These are phyloP conservation scores for Picochlorum sp. DNA, from an alignment of 139 green algal species.

Conservation along the genomic window DNA sequence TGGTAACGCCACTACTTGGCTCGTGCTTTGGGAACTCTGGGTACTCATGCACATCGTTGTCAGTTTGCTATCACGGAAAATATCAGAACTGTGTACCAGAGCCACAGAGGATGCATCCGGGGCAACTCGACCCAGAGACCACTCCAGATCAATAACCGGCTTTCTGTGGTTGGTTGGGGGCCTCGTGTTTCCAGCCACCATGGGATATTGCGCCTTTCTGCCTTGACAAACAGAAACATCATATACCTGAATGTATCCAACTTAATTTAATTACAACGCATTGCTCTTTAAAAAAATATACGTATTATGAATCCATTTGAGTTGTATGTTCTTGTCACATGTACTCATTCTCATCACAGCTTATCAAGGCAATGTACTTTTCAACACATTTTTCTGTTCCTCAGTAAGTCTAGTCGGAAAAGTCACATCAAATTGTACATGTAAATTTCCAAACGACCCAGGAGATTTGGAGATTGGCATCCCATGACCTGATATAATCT, in stretches of 20 bases:
- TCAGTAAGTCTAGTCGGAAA: conserved; percentile 27
- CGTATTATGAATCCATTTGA: too few species aligned
- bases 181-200: neutral
- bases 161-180: neutral
- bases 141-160: neutral
- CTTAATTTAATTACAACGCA: neutral
- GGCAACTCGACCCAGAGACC: neutral
- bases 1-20: conserved; percentile 11
- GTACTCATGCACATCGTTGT: conserved; percentile 5
- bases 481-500: conserved; percentile 47
- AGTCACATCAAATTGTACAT: conserved; percentile 51
- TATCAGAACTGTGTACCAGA: too few species aligned
- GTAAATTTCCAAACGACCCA: conserved; percentile 54
- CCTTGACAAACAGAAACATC: neutral
- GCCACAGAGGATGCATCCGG: neutral
- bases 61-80: neutral
- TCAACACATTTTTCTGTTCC: conserved; percentile 16
- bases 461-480: conserved; percentile 72
- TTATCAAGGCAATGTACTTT: neutral
- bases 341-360: neutral
- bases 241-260: neutral
- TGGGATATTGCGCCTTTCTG: neutral
- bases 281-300: too few species aligned
- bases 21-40: conserved; percentile 22
- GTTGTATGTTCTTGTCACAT: too few species aligned